A percentile compares a stretch with the other conserved stretches of the same genome.
phyloP scores from a whole-genome alignment of 768 basidiomycete genomes.

The Lentinula boryana region DNA sequence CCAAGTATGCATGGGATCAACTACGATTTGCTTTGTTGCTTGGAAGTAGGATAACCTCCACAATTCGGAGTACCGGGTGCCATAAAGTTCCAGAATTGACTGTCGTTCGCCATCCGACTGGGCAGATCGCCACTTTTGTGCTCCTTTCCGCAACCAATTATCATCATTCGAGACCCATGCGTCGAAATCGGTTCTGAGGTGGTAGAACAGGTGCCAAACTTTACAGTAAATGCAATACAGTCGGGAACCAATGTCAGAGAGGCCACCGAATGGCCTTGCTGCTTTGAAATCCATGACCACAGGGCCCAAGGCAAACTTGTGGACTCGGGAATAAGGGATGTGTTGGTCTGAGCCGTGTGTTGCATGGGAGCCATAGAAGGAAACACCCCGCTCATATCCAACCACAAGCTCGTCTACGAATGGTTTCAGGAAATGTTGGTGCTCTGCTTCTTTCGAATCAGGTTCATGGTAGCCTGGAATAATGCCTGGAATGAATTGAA shows the following conservation, averaged over 20 bases:
- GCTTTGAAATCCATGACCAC: not conserved
- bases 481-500: slow-evolving; percentile 4
- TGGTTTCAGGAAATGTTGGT: slow-evolving; percentile 3
- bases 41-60: slow-evolving; percentile 27
- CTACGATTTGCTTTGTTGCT: slow-evolving; percentile 16
- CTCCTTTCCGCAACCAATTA: slow-evolving; percentile 9
- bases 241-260: not conserved
- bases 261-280: not conserved
- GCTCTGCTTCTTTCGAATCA: not conserved
- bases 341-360: not conserved
- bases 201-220: not conserved
- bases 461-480: slow-evolving; percentile 6
- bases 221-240: not conserved
- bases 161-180: slow-evolving; percentile 12
- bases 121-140: slow-evolving; percentile 17
- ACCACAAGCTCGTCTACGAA: not conserved
- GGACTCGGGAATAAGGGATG: not conserved
- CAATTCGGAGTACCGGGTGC: slow-evolving; percentile 21
- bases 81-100: slow-evolving; percentile 13
- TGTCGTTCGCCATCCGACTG: not conserved
- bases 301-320: not conserved
- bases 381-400: slow-evolving; percentile 1
- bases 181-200: slow-evolving; percentile 3
- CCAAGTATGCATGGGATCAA: slow-evolving; percentile 31
- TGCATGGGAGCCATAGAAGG: not conserved